Percentiles rank a stretch among this genome's conserved stretches.
phyloP scores from a whole-genome alignment of 1,284 basidiomycete species.

The Sporisorium scitamineum region DNA sequence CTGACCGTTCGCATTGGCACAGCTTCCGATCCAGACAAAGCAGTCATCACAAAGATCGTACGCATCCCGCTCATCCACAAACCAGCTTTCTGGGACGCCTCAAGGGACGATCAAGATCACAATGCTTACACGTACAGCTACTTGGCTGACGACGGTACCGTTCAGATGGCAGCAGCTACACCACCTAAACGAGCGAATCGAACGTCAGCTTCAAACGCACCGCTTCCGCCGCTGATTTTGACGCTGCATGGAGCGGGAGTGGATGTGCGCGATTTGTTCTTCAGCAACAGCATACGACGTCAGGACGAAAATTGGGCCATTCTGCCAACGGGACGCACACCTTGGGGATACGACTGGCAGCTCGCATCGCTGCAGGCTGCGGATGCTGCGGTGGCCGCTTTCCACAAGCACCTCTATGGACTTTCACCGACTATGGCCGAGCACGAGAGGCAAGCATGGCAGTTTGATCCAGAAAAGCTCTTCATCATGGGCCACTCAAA shows the following conservation, averaged over 20 bases:
- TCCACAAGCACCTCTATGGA: constrained; percentile 63
- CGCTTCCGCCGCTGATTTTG: constrained; percentile 73
- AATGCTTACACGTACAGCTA: constrained; percentile 37
- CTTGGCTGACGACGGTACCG: constrained; percentile 16
- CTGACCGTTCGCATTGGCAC: constrained; percentile 1
- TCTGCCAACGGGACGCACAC: constrained; percentile 75
- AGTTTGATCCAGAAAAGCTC: constrained; percentile 68
- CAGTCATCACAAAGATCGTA: constrained; percentile 8
- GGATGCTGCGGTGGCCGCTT: constrained; percentile 74
- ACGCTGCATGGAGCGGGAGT: constrained; percentile 86
- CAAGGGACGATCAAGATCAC: constrained; percentile 20
- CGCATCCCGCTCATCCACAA: constrained; percentile 16
- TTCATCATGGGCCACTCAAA: constrained; percentile 88
- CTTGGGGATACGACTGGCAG: constrained; percentile 86
- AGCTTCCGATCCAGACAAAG: not conserved
- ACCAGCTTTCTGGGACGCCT: constrained; percentile 25
- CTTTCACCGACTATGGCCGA: constrained; percentile 23
- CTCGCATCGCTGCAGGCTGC: constrained; percentile 78
- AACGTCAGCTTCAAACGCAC: not conserved
- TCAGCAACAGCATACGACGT: constrained; percentile 74
- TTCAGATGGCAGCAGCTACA: constrained; percentile 46
- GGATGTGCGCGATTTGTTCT: constrained; percentile 71
- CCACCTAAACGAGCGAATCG: constrained; percentile 14
- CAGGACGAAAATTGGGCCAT: constrained; percentile 78
- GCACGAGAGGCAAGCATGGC: constrained; percentile 20